Percentiles rank a stretch among this genome's conserved stretches.
phyloP scores from a whole-genome alignment of 352 stramenopile species.

The Globisporangium yorkense region DNA sequence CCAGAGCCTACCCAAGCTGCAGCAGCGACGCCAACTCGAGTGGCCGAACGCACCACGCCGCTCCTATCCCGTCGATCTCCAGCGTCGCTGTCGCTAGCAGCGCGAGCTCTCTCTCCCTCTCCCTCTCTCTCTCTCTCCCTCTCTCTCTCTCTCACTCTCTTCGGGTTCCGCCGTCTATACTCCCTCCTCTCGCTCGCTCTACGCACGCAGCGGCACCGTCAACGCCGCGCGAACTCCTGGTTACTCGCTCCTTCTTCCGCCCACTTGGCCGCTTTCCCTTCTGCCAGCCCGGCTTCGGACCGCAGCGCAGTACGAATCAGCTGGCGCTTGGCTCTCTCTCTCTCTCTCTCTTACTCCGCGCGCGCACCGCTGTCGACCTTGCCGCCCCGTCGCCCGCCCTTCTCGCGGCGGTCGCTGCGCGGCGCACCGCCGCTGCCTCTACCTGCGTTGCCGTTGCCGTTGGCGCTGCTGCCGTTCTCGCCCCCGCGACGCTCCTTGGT shows the following conservation, averaged over 20 bases:
- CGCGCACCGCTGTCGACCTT: slow-evolving; percentile 50
- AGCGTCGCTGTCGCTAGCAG: neutral
- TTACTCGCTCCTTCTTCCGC: neutral
- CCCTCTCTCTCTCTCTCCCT: neutral
- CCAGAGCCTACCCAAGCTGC: neutral
- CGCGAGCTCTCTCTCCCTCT: neutral
- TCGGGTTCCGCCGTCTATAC: neutral
- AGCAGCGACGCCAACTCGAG: neutral
- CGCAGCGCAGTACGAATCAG: neutral
- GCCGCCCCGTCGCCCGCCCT: slow-evolving; percentile 56
- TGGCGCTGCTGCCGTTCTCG: slow-evolving; percentile 18
- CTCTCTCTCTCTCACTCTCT: neutral
- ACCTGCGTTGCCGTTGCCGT: slow-evolving; percentile 22
- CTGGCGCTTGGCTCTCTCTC: neutral
- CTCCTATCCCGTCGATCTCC: neutral
- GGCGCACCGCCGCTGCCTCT: slow-evolving; percentile 7
- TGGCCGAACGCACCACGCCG: neutral
- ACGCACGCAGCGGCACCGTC: neutral
- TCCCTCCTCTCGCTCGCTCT: neutral
- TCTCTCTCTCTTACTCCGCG: slow-evolving; percentile 30
- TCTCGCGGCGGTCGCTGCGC: slow-evolving; percentile 48
- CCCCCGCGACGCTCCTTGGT: slow-evolving; percentile 30
- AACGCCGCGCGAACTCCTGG: neutral
- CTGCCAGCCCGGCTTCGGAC: neutral
- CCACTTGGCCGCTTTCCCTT: neutral